Percentiles rank a stretch among this genome's conserved stretches.
Evolutionary conservation across 306 rosid species (phyloP).

Genomic region (Gastrolobium villosum): DNA sequence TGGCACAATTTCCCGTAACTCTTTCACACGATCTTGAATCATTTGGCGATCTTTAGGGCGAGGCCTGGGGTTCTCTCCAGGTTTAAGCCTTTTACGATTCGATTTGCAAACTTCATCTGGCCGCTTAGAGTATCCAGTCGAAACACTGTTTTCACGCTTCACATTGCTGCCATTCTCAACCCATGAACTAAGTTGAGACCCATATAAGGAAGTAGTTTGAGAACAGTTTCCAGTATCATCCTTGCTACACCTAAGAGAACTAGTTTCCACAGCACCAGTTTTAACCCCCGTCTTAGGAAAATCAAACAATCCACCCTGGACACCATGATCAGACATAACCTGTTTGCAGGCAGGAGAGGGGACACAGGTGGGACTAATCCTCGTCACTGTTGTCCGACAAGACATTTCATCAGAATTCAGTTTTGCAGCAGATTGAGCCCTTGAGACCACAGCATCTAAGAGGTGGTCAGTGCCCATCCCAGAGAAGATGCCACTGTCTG

Average conservation of each 20-base stretch:
- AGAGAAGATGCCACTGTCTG: conserved; percentile 60
- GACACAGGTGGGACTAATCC: conserved; percentile 69
- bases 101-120: conserved; percentile 79
- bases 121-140: conserved; percentile 89
- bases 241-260: conserved; percentile 68
- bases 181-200: conserved; percentile 92
- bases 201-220: conserved; percentile 72
- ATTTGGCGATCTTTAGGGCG: conserved; percentile 99
- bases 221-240: conserved; percentile 71
- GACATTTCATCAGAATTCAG: conserved; percentile 84
- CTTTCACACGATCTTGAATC: conserved; percentile 99
- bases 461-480: conserved; percentile 73
- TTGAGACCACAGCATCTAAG: conserved; percentile 91
- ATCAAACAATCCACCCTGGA: conserved; percentile 53
- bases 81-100: conserved; percentile 93
- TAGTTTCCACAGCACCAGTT: conserved; percentile 59
- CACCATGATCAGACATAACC: conserved; percentile 56
- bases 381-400: conserved; percentile 82
- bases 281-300: conserved; percentile 60
- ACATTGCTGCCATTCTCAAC: conserved; percentile 71
- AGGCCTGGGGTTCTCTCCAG: conserved; percentile 98
- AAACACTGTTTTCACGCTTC: conserved; percentile 80
- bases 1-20: conserved; percentile 95
- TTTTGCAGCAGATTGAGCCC: conserved; percentile 63
- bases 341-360: conserved; percentile 61